A percentile compares a stretch with the other conserved stretches of the same genome.
phyloP scores from a whole-genome alignment of 2,329 filamentous ascomycete species.

The Hymenoscyphus fraxineus region DNA sequence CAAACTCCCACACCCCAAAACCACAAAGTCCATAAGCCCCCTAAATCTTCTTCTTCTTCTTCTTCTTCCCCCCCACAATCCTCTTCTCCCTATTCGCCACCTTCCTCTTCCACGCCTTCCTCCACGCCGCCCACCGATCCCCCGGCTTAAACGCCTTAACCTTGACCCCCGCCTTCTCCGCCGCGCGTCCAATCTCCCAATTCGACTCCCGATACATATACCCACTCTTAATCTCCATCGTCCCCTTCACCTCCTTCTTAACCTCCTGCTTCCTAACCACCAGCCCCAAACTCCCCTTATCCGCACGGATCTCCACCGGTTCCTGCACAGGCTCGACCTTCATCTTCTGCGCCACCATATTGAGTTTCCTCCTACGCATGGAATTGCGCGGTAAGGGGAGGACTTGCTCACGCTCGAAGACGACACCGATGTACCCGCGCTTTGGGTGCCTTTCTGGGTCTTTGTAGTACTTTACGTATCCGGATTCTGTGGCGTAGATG shows the following conservation, averaged over 20 bases:
- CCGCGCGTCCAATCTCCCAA: constrained; percentile 62
- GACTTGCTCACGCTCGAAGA: constrained; percentile 75
- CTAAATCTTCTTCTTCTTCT: constrained; percentile 15
- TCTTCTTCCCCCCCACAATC: constrained; percentile 43
- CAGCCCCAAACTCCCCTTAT: constrained; percentile 12
- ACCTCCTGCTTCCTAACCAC: constrained; percentile 12
- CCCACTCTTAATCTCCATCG: constrained; percentile 46
- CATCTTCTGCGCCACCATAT: constrained; percentile 59
- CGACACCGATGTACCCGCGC: constrained; percentile 91
- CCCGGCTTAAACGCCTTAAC: constrained; percentile 55
- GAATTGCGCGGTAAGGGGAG: constrained; percentile 75
- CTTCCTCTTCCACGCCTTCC: constrained; percentile 51
- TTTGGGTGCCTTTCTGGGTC: constrained; percentile 80
- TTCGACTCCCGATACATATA: constrained; percentile 65
- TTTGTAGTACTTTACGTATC: constrained; percentile 96
- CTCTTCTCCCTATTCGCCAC: constrained; percentile 50
- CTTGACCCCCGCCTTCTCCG: constrained; percentile 55
- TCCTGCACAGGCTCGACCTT: constrained; percentile 29
- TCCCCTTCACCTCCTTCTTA: constrained; percentile 35
- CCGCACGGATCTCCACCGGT: constrained; percentile 10
- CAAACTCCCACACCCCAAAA: neutral
- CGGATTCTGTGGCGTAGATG: constrained; percentile 78
- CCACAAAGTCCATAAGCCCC: neutral
- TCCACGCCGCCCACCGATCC: constrained; percentile 59
- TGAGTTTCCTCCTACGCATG: constrained; percentile 69